Evolutionary conservation across 371 early-diverging fungal genomes (phyloP), one percentile per base, ranked within the genome.

Genomic region (Circinella umbellata): DNA sequence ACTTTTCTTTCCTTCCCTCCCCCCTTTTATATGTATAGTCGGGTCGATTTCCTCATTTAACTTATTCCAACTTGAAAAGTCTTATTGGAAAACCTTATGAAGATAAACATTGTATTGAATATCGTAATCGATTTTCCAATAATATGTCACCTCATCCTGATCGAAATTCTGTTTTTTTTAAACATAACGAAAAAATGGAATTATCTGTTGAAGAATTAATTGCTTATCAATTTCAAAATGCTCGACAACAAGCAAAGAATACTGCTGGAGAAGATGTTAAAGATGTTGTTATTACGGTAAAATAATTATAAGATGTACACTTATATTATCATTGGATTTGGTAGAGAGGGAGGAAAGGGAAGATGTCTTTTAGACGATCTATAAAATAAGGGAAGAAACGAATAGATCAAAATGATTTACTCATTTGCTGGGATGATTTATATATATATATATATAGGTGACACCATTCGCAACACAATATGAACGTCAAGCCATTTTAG

Each of bases 401-500:
- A 27, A 27, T 27, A 27, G 27, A 27, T 27, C 27, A 27, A 27
- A 27, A 27, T 27, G 27, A 27, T 27, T 27, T 27, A 27, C 27
- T 27, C 27, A 27, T 27, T 27, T 27, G 27, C 27, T 27, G 27
- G 27, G 27, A 27, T 27, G 27, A 27, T 27, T 27, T 27, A 27
- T 27, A 27, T 27, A 27, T 27, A n/a, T 57, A 65, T 61, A 14
- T 60, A 42, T 49, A 36, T 62, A 93, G 93, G 91, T 98, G 11
- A 96, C 99, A 34, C 92, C 96, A 14, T 95, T 91, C 78, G 94
- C 93, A 63, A 92, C 83, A 70, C 96, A 96, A 74, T 86, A 84
- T 67, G 96, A 98, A 83, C 92, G 99, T 54, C 94, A 93, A 76
- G 95, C 98, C 5, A 84, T 98, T 70, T 78, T 97, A 34, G 98